phyloP scores from a whole-genome alignment of 495 filamentous ascomycete species.

The Evansstolkia leycettana region DNA sequence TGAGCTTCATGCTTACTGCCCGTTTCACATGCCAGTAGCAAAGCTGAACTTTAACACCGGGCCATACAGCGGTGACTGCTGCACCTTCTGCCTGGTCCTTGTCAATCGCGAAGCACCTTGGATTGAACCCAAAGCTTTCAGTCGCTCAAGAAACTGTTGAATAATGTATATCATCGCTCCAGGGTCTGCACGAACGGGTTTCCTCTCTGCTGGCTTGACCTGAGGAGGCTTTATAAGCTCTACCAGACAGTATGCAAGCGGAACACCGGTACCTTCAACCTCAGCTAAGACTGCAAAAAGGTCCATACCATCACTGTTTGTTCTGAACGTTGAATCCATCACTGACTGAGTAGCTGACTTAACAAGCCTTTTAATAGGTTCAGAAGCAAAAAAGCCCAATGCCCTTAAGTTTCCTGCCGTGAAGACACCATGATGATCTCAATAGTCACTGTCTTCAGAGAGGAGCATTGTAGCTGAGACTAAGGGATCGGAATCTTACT shows the following conservation, averaged over 20 bases:
- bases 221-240: not conserved
- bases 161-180: constrained; percentile 1
- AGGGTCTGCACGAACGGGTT: not conserved
- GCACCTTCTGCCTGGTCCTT: constrained; percentile 1
- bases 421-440: not conserved
- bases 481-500: constrained; percentile 1
- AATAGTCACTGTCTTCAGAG: not conserved
- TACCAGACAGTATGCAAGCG: not conserved
- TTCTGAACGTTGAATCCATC: constrained; percentile 3
- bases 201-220: not conserved
- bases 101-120: not conserved
- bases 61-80: constrained; percentile 2
- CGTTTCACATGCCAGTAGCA: constrained; percentile 2
- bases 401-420: not conserved
- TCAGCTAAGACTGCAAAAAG: constrained; percentile 1
- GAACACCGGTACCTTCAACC: not conserved
- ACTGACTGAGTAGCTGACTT: not conserved
- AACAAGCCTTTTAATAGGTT: not conserved
- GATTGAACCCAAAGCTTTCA: constrained; percentile 1
- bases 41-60: constrained; percentile 1
- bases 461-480: not conserved
- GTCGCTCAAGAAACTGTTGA: not conserved
- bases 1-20: constrained; percentile 2
- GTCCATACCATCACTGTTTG: constrained; percentile 1
- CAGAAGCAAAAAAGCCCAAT: constrained; percentile 1